Percentiles rank a stretch among this genome's conserved stretches.
These are phyloP conservation scores for Fusarium coicis DNA, from an alignment of 2,329 filamentous ascomycete genomes.

Conservation along the genomic window DNA sequence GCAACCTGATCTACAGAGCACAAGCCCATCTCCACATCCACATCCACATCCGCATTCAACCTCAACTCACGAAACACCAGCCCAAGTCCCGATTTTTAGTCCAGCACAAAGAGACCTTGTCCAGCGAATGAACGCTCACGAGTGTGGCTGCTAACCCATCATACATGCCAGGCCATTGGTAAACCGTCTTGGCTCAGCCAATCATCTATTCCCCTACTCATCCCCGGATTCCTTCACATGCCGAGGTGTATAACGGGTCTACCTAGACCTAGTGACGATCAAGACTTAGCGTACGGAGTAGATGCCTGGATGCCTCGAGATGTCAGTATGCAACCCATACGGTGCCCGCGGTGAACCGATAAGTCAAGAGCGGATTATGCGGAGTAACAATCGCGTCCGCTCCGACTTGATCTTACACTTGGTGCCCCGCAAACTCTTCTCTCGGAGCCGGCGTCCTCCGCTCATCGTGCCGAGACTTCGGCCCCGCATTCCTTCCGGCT, in stretches of 20 bases:
- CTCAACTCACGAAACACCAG: not conserved
- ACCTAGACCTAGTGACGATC: conserved; percentile 14
- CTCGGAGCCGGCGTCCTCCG: conserved; percentile 1
- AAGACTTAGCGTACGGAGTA: not conserved
- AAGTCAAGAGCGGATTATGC: not conserved
- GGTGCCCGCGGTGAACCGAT: conserved; percentile 24
- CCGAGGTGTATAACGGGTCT: not conserved
- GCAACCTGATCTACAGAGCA: conserved; percentile 11
- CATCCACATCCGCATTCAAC: not conserved
- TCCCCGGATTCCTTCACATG: conserved; percentile 26
- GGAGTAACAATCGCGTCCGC: not conserved
- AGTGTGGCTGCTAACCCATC: not conserved
- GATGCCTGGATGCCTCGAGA: not conserved
- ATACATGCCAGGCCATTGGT: not conserved
- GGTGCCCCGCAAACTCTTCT: not conserved
- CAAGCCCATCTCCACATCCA: not conserved
- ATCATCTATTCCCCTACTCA: conserved; percentile 4
- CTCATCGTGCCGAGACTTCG: conserved; percentile 11
- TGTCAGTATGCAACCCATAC: not conserved
- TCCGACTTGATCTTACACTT: not conserved
- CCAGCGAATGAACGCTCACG: not conserved
- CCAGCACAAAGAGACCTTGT: not conserved
- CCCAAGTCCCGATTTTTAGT: not conserved
- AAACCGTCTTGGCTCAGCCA: not conserved
- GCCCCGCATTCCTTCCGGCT: conserved; percentile 26